phyloP scores from a whole-genome alignment of 164 flowering plant genomes.

The Umbellularia californica region DNA sequence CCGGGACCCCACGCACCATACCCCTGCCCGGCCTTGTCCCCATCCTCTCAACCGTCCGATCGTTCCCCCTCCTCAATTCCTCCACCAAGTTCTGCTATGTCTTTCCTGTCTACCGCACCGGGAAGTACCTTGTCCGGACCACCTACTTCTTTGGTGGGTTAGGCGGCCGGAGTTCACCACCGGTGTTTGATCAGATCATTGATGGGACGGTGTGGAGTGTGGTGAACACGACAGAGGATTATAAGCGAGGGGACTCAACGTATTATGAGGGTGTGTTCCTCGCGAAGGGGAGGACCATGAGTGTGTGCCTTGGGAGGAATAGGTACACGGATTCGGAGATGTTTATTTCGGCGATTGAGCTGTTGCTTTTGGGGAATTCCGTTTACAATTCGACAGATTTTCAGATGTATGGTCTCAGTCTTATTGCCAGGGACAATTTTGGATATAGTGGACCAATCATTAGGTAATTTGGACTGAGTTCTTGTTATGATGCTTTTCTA shows the following conservation, averaged over 20 bases:
- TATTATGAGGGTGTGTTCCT: slow-evolving; percentile 82
- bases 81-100: slow-evolving; percentile 64
- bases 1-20: slow-evolving; percentile 44
- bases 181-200: slow-evolving; percentile 86
- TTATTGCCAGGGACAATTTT: slow-evolving; percentile 71
- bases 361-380: slow-evolving; percentile 51
- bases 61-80: slow-evolving; percentile 44
- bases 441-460: slow-evolving; percentile 55
- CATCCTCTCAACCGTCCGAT: slow-evolving; percentile 62
- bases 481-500: too few species aligned
- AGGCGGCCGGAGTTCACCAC: slow-evolving; percentile 41
- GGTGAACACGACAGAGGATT: slow-evolving; percentile 85
- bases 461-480: slow-evolving; percentile 36
- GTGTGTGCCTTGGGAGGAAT: slow-evolving; percentile 68
- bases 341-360: slow-evolving; percentile 76
- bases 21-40: slow-evolving; percentile 24
- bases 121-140: slow-evolving; percentile 64
- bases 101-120: slow-evolving; percentile 43
- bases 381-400: slow-evolving; percentile 85
- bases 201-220: slow-evolving; percentile 83
- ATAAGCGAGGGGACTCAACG: slow-evolving; percentile 30
- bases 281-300: slow-evolving; percentile 65
- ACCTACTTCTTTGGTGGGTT: slow-evolving; percentile 79
- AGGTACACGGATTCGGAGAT: slow-evolving; percentile 67
- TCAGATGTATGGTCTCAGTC: slow-evolving; percentile 32